Base-by-base conservation (phyloP, 2,329 filamentous ascomycete species). In the Camillea tinctor region DNA sequence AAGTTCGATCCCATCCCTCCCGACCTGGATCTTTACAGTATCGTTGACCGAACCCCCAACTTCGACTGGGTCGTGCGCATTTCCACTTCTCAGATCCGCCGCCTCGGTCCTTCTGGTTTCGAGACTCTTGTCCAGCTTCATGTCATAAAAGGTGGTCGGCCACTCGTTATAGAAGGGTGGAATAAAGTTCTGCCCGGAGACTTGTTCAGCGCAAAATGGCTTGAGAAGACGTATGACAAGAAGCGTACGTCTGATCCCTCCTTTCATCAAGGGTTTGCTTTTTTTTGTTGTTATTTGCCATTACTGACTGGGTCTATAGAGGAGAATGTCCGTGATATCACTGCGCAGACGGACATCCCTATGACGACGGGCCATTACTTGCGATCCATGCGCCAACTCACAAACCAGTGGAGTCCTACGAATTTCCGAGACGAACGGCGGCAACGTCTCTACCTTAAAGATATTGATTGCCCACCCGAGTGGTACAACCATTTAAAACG, bases 381-480 rank as follows among this genome's bases (percentile, higher is more conserved):
- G 36, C 89, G 91, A 64, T 93, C 93, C 55, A 90, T 98, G 89
- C 84, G 85, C 49, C 86, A 90, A 66, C 85, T 98, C 30, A 88
- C 93, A 0, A 89, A 94, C 55, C 92, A 96, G 72, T 96, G 92
- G 80, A 89, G 82, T 8, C 79, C 85, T 0, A 83, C 81, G 52
- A 94, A 91, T 64, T 97, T 90, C 72, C 88, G 88, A 61, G 90
- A 96, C 64, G 87, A 91, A 62, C 85, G 86, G 44, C 83, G 91
- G 21, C 95, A 99, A 72, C 87, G 95, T 13, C 86, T 98, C 1
- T 99, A 99, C 73, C 79, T 98, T 22, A 99, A 99, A 71, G 95
- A 99, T 72, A 97, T 99, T 60, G 95, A 99, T 73, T 97, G 93
- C 67, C 95, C 95, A 0, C 79, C 84, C 1, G 88, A 94, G 60